phyloP scores from a whole-genome alignment of 331 rosid species.

The Rosa hybrid region DNA sequence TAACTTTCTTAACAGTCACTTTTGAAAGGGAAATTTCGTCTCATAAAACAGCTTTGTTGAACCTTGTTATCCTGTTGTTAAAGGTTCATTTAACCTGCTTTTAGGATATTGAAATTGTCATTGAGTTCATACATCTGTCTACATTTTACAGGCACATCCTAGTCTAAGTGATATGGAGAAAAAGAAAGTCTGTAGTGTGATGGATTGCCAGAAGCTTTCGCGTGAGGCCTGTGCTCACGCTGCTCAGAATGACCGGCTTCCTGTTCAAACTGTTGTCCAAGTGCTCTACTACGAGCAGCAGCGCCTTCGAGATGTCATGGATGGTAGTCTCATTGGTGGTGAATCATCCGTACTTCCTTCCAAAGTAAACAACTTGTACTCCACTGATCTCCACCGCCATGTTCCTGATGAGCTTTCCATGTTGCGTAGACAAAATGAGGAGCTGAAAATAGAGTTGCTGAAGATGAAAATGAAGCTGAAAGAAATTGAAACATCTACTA shows the following conservation, averaged over 20 bases:
- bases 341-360: conserved; percentile 52
- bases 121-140: not conserved
- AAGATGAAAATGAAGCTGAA: conserved; percentile 72
- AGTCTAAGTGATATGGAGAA: conserved; percentile 81
- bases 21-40: not conserved
- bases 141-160: conserved; percentile 80
- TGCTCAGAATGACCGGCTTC: conserved; percentile 91
- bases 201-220: conserved; percentile 93
- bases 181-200: conserved; percentile 88
- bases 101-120: not conserved
- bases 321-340: conserved; percentile 32
- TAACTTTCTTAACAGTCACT: not conserved
- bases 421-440: conserved; percentile 68
- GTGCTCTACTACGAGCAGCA: conserved; percentile 93
- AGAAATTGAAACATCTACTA: conserved; percentile 56
- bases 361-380: conserved; percentile 47
- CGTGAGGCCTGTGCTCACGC: conserved; percentile 96
- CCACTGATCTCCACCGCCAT: conserved; percentile 43
- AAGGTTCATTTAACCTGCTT: not conserved
- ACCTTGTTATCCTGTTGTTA: not conserved
- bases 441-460: conserved; percentile 67
- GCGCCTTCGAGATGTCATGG: conserved; percentile 82
- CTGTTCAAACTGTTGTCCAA: conserved; percentile 93
- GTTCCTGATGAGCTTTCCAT: conserved; percentile 57
- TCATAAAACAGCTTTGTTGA: conserved; percentile 1